A percentile compares a stretch with the other conserved stretches of the same genome.
phyloP scores from a whole-genome alignment of 805 yeast genomes.

The Lipomyces kockii region DNA sequence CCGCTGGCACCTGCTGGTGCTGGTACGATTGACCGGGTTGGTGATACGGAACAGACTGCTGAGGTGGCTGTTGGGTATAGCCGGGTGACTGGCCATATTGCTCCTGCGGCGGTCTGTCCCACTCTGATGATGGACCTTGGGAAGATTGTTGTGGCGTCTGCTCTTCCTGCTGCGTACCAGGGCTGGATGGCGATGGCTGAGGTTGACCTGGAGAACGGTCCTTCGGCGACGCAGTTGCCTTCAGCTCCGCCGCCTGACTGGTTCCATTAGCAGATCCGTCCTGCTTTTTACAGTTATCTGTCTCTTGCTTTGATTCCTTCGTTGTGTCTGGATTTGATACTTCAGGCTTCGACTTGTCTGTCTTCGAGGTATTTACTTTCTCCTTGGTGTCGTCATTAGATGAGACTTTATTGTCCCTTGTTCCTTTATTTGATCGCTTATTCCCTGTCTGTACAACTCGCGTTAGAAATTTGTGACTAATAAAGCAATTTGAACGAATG shows the following conservation, averaged over 20 bases:
- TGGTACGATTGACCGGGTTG: constrained; percentile 7
- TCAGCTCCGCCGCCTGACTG: neutral
- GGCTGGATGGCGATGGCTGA: neutral
- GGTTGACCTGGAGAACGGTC: neutral
- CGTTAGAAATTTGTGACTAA: neutral
- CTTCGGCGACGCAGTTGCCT: neutral
- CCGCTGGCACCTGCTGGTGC: constrained; percentile 2
- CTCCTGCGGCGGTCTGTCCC: constrained; percentile 4
- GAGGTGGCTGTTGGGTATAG: constrained; percentile 11
- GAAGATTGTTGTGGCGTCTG: constrained; percentile 8
- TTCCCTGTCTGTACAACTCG: neutral
- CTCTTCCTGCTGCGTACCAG: constrained; percentile 15
- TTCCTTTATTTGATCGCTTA: neutral
- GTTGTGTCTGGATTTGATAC: neutral
- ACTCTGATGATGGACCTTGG: constrained; percentile 6
- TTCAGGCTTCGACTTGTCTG: neutral
- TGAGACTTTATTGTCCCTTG: neutral
- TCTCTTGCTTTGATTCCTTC: neutral
- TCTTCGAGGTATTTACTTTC: neutral
- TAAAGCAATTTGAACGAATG: neutral
- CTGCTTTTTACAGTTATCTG: neutral
- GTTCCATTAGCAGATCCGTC: neutral
- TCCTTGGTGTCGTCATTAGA: neutral
- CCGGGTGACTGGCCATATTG: constrained; percentile 2
- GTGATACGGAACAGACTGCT: neutral